These are phyloP conservation scores for Erysiphe pulchra DNA, from an alignment of 2,329 filamentous ascomycete genomes.

Conservation along the genomic window DNA sequence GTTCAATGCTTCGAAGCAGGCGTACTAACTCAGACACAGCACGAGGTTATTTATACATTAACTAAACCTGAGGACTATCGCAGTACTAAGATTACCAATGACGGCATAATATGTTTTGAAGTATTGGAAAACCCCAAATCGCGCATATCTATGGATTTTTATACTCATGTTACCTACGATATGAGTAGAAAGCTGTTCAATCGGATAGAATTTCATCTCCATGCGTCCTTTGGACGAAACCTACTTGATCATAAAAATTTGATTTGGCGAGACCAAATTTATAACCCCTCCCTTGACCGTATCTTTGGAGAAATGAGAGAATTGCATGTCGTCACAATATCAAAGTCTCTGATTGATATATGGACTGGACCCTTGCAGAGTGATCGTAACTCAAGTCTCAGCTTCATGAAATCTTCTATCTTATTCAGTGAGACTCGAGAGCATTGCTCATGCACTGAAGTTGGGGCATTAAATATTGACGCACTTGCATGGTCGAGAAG, in stretches of 20 bases:
- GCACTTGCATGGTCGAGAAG: neutral
- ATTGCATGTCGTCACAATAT: neutral
- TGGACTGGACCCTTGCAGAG: neutral
- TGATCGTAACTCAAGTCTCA: neutral
- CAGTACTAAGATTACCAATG: too few species aligned
- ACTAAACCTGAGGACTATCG: too few species aligned
- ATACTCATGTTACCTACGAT: too few species aligned
- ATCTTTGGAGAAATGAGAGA: neutral
- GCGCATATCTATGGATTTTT: too few species aligned
- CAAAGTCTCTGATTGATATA: neutral
- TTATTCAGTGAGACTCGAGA: neutral
- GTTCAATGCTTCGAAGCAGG: too few species aligned
- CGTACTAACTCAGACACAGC: too few species aligned
- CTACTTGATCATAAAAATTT: neutral
- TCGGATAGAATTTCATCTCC: too few species aligned
- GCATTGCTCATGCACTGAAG: neutral
- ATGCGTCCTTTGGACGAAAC: too few species aligned
- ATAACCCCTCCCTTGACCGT: neutral
- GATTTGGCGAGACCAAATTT: constrained; percentile 1
- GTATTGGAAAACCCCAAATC: too few species aligned
- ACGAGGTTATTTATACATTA: too few species aligned
- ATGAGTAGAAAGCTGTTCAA: too few species aligned
- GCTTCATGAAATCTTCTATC: neutral
- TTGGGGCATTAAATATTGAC: neutral
- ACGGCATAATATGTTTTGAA: too few species aligned